phyloP scores from a whole-genome alignment of 345 rosid genomes.

The Isatis tinctoria region DNA sequence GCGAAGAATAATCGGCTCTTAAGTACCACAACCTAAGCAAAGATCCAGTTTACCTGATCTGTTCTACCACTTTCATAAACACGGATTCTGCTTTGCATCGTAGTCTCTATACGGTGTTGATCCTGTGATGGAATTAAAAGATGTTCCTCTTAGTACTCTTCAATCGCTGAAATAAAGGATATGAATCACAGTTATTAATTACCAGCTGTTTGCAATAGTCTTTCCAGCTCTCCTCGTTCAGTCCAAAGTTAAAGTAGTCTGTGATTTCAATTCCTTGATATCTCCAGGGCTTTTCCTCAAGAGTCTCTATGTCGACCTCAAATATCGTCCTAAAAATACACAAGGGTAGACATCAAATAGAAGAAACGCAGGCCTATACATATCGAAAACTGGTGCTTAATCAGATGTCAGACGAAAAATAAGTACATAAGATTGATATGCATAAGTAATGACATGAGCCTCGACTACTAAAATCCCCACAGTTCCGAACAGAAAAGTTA shows the following conservation, averaged over 20 bases:
- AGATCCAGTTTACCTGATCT: constrained; percentile 60
- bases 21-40: neutral
- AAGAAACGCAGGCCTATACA: constrained; percentile 4
- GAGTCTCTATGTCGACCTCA: constrained; percentile 86
- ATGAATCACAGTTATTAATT: constrained; percentile 31
- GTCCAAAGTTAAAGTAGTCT: constrained; percentile 91
- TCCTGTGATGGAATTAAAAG: constrained; percentile 50
- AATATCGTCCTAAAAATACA: constrained; percentile 79
- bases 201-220: constrained; percentile 97
- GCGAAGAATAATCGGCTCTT: neutral
- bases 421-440: neutral
- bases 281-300: constrained; percentile 99
- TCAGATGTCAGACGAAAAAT: neutral
- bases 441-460: neutral
- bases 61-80: constrained; percentile 96
- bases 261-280: constrained; percentile 71
- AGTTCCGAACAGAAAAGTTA: constrained; percentile 37
- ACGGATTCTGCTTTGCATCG: constrained; percentile 98
- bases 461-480: neutral
- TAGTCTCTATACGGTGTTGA: constrained; percentile 80
- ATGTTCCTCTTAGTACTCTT: constrained; percentile 27
- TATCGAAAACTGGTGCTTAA: neutral
- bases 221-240: constrained; percentile 98
- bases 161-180: constrained; percentile 11
- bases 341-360: neutral